Evolutionary conservation across 2,329 filamentous ascomycete genomes (phyloP), one percentile per base, ranked within the genome.

Genomic region (Zymoseptoria crescenta): DNA sequence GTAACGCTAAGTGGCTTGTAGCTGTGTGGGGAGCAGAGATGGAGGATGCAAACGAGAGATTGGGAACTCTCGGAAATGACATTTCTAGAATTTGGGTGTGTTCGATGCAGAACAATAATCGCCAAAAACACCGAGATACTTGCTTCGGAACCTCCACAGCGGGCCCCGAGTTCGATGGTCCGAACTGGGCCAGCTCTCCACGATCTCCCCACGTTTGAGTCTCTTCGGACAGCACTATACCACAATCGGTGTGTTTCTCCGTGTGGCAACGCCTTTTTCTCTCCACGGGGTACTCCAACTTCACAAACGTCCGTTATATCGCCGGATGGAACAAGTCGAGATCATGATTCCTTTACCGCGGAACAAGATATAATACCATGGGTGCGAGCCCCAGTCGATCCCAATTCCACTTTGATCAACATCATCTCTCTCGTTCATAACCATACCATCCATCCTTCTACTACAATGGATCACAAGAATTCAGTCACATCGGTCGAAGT

Each of bases 261-360:
- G 24, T 24, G 24, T 24, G 24, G 24, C 24, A 24, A 24, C 24
- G 24, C 24, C 24, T 24, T 4, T 24, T 24, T 24, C 24, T 24
- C 24, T 24, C 24, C 24, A 24, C 4, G 24, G 24, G 24, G 24
- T 24, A 80, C 80, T 56, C 35, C 35, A 41, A 6, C 10, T 16
- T 41, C 16, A 41, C 35, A 41, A 16, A 3, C 35, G 35, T 41
- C 1, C 87, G 80, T 52, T 86, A 86, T 6, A 75, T 78, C n/a
- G 79, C 76, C 69, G 80, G 80, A 57, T 35, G 35, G 10, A 16
- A 59, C 56, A 6, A 80, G 80, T 8, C 80, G 35, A 41, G 35
- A 16, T 16, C 35, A 41, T 41, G 35, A 16, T 16, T 41, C 4
- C 10, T 6, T 1, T 41, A 41, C 35, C 35, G 35, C 13, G 35